Evolutionary conservation across 176 grass and related monocot genomes (phyloP).

Genomic region (Cenchrus americanus): DNA sequence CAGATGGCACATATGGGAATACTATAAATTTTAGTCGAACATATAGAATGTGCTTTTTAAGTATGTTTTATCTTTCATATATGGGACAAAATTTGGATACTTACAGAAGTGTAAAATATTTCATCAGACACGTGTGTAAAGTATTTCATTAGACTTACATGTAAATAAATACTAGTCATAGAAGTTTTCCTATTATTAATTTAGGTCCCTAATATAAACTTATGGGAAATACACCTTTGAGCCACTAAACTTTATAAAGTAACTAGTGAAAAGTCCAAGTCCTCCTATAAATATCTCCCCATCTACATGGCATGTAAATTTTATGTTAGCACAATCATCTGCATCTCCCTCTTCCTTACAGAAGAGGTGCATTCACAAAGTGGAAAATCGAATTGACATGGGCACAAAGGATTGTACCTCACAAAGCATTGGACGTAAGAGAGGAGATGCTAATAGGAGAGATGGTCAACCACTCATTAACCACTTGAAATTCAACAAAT

Average conservation of each 20-base stretch:
- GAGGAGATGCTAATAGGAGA: background rate
- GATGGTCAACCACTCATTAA: background rate
- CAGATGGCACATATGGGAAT: no score
- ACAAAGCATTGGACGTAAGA: background rate
- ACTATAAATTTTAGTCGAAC: no score
- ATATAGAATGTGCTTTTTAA: no score
- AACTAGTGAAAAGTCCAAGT: background rate
- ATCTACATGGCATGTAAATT: background rate
- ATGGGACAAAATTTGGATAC: no score
- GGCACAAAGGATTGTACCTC: background rate
- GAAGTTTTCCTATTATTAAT: background rate
- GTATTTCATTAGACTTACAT: background rate
- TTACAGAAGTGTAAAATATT: no score
- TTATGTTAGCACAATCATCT: background rate
- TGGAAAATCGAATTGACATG: background rate
- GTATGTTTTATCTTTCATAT: no score
- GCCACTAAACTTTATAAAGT: background rate
- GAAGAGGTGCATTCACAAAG: background rate
- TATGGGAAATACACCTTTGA: background rate
- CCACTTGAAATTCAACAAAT: background rate
- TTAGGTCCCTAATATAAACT: background rate
- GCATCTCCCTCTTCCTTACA: background rate
- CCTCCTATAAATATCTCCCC: no score
- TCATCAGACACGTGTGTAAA: no score
- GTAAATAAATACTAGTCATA: background rate